Conservation (phyloP, 192 early-diverging fungal genomes). For the Coemansia sp. region DNA sequence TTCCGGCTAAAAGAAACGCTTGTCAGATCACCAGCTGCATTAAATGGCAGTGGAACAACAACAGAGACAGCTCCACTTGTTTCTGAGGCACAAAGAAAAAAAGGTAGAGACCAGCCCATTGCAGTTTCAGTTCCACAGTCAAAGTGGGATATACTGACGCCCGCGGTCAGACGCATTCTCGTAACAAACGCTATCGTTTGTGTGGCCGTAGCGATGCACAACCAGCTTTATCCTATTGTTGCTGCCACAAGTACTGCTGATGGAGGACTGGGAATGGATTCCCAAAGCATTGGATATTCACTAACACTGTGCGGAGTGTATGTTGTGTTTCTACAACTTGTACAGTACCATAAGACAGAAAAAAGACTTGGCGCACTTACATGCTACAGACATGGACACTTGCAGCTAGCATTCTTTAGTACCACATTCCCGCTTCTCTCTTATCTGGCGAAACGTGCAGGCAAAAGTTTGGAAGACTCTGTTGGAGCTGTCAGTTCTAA, state of each 20-base stretch:
- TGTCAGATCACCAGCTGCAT: neutral
- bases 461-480: neutral
- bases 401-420: neutral
- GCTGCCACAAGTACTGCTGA: constrained; percentile 14
- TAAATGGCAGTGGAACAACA: neutral
- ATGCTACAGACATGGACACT: neutral
- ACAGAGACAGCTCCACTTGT: neutral
- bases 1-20: constrained; percentile 63
- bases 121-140: neutral
- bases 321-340: neutral
- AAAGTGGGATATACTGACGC: constrained; percentile 10
- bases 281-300: constrained; percentile 51
- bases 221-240: constrained; percentile 27
- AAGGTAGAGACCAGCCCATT: neutral
- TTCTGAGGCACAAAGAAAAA: neutral
- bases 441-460: neutral
- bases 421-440: neutral
- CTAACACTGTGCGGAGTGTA: constrained; percentile 64
- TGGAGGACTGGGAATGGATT: constrained; percentile 47
- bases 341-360: neutral
- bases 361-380: neutral
- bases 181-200: constrained; percentile 5
- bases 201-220: constrained; percentile 9
- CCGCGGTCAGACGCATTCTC: constrained; percentile 5
- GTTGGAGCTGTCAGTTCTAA: constrained; percentile 26